phyloP scores from a whole-genome alignment of 2,329 filamentous ascomycete species.

The Nothomitra cinnamomea region DNA sequence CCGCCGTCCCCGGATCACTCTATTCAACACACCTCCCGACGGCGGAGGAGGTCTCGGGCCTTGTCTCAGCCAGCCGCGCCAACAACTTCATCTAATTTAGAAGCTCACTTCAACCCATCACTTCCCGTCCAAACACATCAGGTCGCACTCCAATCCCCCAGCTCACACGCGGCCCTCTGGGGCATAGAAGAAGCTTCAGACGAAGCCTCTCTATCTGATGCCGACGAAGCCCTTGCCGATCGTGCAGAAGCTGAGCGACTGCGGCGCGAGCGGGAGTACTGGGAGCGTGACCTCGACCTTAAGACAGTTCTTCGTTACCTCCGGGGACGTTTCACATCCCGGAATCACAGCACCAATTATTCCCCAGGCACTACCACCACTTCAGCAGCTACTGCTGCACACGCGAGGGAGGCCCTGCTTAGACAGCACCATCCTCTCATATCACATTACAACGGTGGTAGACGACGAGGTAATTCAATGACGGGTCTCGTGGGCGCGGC shows the following conservation, averaged over 20 bases:
- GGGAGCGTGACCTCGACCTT: conserved; percentile 84
- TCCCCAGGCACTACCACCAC: conserved; percentile 13
- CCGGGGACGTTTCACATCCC: conserved; percentile 45
- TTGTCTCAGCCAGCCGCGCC: conserved; percentile 29
- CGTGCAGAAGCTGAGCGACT: conserved; percentile 18
- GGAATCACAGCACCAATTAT: conserved; percentile 22
- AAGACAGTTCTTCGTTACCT: conserved; percentile 84
- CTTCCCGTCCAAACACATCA: conserved; percentile 18
- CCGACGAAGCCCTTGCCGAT: conserved; percentile 21
- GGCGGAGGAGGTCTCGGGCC: neutral
- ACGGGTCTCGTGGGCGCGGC: conserved; percentile 22
- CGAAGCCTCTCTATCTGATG: conserved; percentile 8
- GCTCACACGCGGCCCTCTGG: conserved; percentile 41
- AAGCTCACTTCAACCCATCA: conserved; percentile 13
- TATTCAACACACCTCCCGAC: conserved; percentile 37
- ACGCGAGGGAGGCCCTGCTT: conserved; percentile 59
- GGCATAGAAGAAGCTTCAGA: conserved; percentile 42
- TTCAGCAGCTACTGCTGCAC: conserved; percentile 47
- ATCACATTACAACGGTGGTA: conserved; percentile 19
- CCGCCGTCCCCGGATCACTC: conserved; percentile 54
- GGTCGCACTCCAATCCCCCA: conserved; percentile 18
- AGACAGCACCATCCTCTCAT: conserved; percentile 80
- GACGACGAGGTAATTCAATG: conserved; percentile 21
- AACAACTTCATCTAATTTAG: conserved; percentile 6
- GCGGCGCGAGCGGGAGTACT: conserved; percentile 55